Evolutionary conservation across 306 rosid species (phyloP).

Genomic region (Acmispon strigosus): DNA sequence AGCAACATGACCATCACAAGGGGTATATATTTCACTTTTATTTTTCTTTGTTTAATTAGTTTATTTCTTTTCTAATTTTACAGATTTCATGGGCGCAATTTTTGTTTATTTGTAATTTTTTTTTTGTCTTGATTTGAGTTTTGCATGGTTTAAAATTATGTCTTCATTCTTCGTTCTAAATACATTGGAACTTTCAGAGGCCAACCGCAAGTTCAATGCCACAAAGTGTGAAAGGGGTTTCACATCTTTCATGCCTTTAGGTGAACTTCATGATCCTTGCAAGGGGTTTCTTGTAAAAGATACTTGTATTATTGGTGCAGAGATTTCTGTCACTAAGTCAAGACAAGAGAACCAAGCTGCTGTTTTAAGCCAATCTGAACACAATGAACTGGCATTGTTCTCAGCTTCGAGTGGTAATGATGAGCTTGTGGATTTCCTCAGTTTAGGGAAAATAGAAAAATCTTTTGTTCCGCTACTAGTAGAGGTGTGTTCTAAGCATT

Average conservation of each 20-base stretch:
- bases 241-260: not conserved
- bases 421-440: not conserved
- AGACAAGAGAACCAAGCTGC: not conserved
- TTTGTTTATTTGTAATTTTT: not conserved
- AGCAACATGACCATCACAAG: not conserved
- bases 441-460: not conserved
- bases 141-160: not conserved
- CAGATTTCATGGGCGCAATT: not conserved
- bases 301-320: not conserved
- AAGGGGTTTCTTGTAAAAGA: not conserved
- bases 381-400: not conserved
- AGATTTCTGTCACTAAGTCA: not conserved
- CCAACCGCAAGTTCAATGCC: not conserved
- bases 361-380: not conserved
- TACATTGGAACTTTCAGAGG: not conserved
- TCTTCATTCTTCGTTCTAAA: not conserved
- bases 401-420: no score
- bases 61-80: no score
- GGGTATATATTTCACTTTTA: not conserved
- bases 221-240: not conserved
- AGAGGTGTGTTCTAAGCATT: conserved; percentile 15
- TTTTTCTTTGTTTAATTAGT: not conserved
- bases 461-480: conserved; percentile 20
- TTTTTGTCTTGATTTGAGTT: not conserved
- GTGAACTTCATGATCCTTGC: not conserved